These are phyloP conservation scores for Colletotrichum liaoningense DNA, from an alignment of 2,329 filamentous ascomycete species.

Conservation along the genomic window DNA sequence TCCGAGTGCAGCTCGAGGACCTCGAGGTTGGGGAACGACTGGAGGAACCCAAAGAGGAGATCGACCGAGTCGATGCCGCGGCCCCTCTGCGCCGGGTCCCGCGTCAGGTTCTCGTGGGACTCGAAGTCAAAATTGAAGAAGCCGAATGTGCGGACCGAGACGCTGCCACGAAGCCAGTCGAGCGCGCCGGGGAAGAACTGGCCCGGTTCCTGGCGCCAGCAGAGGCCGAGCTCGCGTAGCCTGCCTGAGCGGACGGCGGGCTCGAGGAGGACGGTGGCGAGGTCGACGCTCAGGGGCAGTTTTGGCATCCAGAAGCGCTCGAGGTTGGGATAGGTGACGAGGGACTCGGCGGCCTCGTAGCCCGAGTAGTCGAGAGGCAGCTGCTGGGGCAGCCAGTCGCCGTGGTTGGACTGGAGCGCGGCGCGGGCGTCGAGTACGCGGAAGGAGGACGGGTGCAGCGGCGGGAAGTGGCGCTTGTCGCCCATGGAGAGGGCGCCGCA, in stretches of 20 bases:
- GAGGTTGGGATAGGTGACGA: constrained; percentile 33
- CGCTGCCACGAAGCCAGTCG: constrained; percentile 49
- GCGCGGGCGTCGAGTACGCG: constrained; percentile 42
- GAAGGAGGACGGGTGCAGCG: constrained; percentile 37
- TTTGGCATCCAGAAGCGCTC: constrained; percentile 35
- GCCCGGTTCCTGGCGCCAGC: constrained; percentile 36
- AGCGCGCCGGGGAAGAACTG: constrained; percentile 44
- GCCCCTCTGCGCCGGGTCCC: constrained; percentile 18
- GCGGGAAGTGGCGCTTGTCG: constrained; percentile 34
- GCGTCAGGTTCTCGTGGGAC: constrained; percentile 31
- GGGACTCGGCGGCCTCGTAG: constrained; percentile 15
- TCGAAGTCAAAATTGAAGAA: constrained; percentile 50
- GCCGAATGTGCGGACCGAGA: constrained; percentile 47
- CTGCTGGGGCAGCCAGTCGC: constrained; percentile 42
- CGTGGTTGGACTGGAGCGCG: constrained; percentile 44
- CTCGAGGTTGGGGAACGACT: constrained; percentile 37
- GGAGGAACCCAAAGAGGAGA: constrained; percentile 34
- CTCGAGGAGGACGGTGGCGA: constrained; percentile 37
- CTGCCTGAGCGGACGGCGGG: constrained; percentile 42
- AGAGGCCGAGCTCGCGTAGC: constrained; percentile 45
- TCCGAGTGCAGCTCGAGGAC: constrained; percentile 33
- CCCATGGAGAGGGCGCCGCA: constrained; percentile 34
- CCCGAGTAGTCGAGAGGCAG: constrained; percentile 34
- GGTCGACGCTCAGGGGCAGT: constrained; percentile 30
- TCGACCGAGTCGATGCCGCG: constrained; percentile 17